Base-by-base conservation (phyloP, 805 yeast genomes). In the Yarrowia hollandica region DNA sequence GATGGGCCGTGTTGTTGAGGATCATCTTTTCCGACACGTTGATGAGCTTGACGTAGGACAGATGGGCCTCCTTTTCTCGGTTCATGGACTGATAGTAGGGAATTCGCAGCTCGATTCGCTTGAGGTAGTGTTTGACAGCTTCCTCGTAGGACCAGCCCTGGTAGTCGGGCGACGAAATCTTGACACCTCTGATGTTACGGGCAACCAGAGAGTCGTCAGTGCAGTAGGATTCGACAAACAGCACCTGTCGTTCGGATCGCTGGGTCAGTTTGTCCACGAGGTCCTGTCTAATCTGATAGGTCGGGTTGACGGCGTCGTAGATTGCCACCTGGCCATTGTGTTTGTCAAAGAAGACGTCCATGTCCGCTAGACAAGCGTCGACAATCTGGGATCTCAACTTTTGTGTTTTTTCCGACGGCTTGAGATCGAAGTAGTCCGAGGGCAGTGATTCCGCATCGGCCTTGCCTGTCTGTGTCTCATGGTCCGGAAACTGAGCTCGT, bases 251-350 rank as follows among this genome's bases (percentile, higher is more conserved):
- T 63, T 83, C 82, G 61, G 79, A 75, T 41, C 75, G 73, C 5
- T 34, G n/a, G 7, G 75, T 73, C 65, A 92, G 83, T 60, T 72
- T 72, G 30, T 77, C 77, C 23, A 79, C 80, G 34, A 92, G 72
- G 26, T 79, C 80, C 7, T 77, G 66, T 65, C 99, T 79, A 64
- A 85, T 86, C 54, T 79, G 77, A 18, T 85, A 82, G 48, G 86
- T 74, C 5, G 94, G 96, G 70, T 94, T 94, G 54, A 94, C 87
- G 0, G 98, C 98, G 72, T 94, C 99, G 72, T 88, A 94, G 19
- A 94, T 88, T 5, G 96, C 99, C 28, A 94, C 89, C 73, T 94
- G 99, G 10, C 98, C 98, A 67, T 82, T 82, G 62, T 85, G 89
- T 25, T 80, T 79, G 63, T 81, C 80, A 71, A 89, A 90, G 67